A percentile compares a stretch with the other conserved stretches of the same genome.
Evolutionary conservation across 1,139 yeast genomes (phyloP).

Genomic region (Sugiyamaella xylanicola): DNA sequence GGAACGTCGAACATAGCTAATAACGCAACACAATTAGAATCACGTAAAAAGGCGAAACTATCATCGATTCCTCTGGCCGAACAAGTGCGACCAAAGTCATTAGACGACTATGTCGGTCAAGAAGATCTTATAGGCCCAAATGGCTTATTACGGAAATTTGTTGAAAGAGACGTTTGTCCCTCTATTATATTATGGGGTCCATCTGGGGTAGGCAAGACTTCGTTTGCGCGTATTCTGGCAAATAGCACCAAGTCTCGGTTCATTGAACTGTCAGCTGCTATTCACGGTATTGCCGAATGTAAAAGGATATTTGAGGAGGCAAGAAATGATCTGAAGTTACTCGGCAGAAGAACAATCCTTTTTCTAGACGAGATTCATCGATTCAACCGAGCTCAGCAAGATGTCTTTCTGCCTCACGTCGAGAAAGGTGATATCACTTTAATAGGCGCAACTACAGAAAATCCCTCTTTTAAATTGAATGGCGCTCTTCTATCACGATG

Average conservation of each 20-base stretch:
- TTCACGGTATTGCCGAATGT: conserved; percentile 69
- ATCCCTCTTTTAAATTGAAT: conserved; percentile 88
- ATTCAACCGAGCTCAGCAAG: conserved; percentile 88
- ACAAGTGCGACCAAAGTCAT: conserved; percentile 69
- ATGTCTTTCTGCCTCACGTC: conserved; percentile 56
- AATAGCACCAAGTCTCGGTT: conserved; percentile 58
- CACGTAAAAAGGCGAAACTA: conserved; percentile 3
- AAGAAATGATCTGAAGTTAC: conserved; percentile 62
- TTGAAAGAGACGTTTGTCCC: conserved; percentile 61
- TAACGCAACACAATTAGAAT: background rate
- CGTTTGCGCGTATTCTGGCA: conserved; percentile 65
- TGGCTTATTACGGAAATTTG: conserved; percentile 72
- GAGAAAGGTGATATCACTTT: conserved; percentile 48
- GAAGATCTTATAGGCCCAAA: conserved; percentile 71
- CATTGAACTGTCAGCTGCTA: conserved; percentile 85
- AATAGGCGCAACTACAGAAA: conserved; percentile 79
- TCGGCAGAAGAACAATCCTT: conserved; percentile 71
- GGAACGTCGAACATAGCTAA: background rate
- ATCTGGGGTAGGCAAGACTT: conserved; percentile 93
- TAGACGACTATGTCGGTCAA: conserved; percentile 86
- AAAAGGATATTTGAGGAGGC: conserved; percentile 75
- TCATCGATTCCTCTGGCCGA: conserved; percentile 70
- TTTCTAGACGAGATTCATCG: conserved; percentile 94
- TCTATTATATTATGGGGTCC: conserved; percentile 95
- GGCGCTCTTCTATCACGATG: conserved; percentile 87